A percentile compares a stretch with the other conserved stretches of the same genome.
Conservation (phyloP, 352 stramenopile species). For the Plasmopara muralis region DNA sequence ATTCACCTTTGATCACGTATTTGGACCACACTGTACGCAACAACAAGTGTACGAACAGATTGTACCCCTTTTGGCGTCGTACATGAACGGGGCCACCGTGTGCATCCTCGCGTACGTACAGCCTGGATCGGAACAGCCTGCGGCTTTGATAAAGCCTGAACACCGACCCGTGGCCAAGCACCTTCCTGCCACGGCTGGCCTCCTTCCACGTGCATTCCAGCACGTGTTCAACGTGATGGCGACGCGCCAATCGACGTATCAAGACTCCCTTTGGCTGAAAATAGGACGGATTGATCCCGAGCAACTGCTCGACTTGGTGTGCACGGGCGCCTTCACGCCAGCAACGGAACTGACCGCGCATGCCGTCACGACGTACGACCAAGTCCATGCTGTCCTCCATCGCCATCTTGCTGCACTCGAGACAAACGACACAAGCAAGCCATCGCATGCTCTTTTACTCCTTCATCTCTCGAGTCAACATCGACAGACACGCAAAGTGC, state of each 20-base stretch:
- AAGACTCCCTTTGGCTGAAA: background rate
- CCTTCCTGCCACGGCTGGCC: background rate
- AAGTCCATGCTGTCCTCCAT: constrained; percentile 60
- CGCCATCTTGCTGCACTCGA: constrained; percentile 74
- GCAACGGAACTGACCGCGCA: constrained; percentile 65
- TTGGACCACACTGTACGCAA: background rate
- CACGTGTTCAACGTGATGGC: background rate
- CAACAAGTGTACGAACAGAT: background rate
- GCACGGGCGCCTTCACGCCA: constrained; percentile 48
- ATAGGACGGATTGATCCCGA: constrained; percentile 88
- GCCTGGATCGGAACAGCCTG: background rate
- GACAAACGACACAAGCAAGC: constrained; percentile 85
- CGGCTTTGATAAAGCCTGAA: background rate
- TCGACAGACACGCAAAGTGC: constrained; percentile 56
- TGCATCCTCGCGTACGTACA: background rate
- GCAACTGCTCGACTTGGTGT: constrained; percentile 87
- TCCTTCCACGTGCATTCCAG: background rate
- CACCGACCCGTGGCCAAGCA: background rate
- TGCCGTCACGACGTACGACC: constrained; percentile 47
- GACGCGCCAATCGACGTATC: background rate
- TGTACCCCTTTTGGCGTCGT: background rate
- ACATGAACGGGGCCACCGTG: background rate
- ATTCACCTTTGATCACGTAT: constrained; percentile 97
- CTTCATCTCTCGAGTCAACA: constrained; percentile 71
- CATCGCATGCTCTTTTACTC: constrained; percentile 80